Conservation (phyloP, 2,329 filamentous ascomycete species). For the Penicillium sp. region DNA sequence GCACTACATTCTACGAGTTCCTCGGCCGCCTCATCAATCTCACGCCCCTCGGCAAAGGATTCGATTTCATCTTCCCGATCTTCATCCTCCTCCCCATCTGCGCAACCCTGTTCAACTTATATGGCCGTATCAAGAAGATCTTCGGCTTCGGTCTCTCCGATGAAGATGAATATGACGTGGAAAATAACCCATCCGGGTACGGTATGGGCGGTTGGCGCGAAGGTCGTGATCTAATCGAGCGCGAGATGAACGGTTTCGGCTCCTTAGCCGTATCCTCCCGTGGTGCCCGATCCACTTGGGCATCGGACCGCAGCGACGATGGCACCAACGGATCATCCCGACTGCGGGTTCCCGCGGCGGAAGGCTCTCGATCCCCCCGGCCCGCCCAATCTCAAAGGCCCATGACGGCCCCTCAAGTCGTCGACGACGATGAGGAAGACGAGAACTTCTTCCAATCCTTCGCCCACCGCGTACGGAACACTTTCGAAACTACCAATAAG, state of each 20-base stretch:
- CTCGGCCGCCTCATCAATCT: constrained; percentile 82
- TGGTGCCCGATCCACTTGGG: constrained; percentile 34
- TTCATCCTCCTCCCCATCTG: constrained; percentile 84
- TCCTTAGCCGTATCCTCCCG: constrained; percentile 48
- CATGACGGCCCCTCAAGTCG: constrained; percentile 40
- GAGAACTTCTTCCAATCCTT: constrained; percentile 85
- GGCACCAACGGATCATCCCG: constrained; percentile 35
- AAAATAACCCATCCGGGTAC: constrained; percentile 65
- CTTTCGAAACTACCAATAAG: constrained; percentile 78
- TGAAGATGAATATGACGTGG: constrained; percentile 70
- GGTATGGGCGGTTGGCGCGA: constrained; percentile 89
- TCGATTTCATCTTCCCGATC: constrained; percentile 86
- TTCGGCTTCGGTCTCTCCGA: constrained; percentile 81
- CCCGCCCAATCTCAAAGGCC: constrained; percentile 37
- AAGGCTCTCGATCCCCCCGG: constrained; percentile 33
- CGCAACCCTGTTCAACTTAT: constrained; percentile 86
- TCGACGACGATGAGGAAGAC: constrained; percentile 67
- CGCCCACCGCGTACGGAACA: constrained; percentile 86
- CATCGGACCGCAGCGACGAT: constrained; percentile 29
- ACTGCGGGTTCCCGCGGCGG: constrained; percentile 37
- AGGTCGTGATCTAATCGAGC: constrained; percentile 85
- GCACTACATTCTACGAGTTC: constrained; percentile 86
- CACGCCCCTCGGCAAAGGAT: constrained; percentile 79
- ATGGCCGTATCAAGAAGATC: constrained; percentile 75
- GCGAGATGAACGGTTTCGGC: constrained; percentile 71